Evolutionary conservation across 768 basidiomycete genomes (phyloP), one percentile per base, ranked within the genome.

Genomic region (Phylloporus sp.): DNA sequence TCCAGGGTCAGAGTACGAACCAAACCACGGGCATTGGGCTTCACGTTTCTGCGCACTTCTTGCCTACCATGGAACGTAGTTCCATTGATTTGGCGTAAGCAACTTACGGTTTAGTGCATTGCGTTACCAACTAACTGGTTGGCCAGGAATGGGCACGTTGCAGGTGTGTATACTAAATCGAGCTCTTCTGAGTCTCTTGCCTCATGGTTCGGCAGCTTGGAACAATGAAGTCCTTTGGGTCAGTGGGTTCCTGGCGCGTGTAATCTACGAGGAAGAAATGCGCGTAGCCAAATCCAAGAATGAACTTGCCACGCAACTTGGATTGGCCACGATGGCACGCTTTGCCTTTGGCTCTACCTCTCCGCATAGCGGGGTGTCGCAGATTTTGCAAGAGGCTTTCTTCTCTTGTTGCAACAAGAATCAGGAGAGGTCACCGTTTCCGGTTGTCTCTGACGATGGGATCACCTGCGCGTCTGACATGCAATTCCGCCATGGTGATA

Each of bases 1-100:
- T 39, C 6, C 17, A 89, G 86, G 90, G 90, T 14, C 91, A 94
- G 65, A 80, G 90, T 15, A 95, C 91, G 3, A 82, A 76, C 6
- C 94, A 98, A 65, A 94, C 90, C 3, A 95, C 94, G 0, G 94
- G 94, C 15, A 67, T 81, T 11, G 73, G 72, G 2, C 69, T 75
- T 0, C 79, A 84, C 44, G 66, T 86, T 46, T 73, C 90, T 3
- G 82, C 86, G 9, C 75, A 92, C 6, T 96, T 96, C 62, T 92
- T 97, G 41, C 90, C 92, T 7, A 97, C 95, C 0, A 90, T 97
- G 6, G 95, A 98, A 65, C 79, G 95, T 54, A 92, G 96, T 65
- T 84, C 86, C 0, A 84, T 95, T 44, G 93, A 91, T 67, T 70
- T 94, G 27, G 82, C 90, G 84, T 90, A 60, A 66, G 82, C 26